Percentiles rank a stretch among this genome's conserved stretches.
phyloP scores from a whole-genome alignment of 768 basidiomycete genomes.

The Tricholoma hemisulphureum region DNA sequence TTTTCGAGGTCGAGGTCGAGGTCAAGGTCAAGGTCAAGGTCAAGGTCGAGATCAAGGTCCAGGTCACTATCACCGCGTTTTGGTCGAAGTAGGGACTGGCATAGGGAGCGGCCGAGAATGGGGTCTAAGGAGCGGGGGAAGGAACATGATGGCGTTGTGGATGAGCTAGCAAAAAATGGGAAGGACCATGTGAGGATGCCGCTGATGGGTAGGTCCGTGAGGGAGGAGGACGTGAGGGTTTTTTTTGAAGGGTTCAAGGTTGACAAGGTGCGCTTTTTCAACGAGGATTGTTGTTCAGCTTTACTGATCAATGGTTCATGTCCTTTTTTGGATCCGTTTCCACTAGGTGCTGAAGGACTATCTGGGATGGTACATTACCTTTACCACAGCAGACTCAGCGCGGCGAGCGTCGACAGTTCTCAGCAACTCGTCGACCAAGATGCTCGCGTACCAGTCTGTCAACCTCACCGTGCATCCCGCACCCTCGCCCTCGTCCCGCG shows the following conservation, averaged over 20 bases:
- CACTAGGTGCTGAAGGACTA: conserved; percentile 68
- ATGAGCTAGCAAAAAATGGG: conserved; percentile 59
- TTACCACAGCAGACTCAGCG: conserved; percentile 59
- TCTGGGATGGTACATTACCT: conserved; percentile 80
- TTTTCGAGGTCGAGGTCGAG: conserved; percentile 10
- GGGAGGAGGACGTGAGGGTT: conserved; percentile 63
- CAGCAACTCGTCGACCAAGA: conserved; percentile 41
- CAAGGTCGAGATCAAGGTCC: neutral
- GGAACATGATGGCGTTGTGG: conserved; percentile 40
- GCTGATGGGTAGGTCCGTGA: conserved; percentile 44
- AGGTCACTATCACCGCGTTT: neutral
- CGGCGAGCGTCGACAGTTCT: conserved; percentile 68
- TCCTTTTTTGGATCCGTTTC: conserved; percentile 11
- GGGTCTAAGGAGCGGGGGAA: conserved; percentile 32
- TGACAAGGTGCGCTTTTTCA: conserved; percentile 57
- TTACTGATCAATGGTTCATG: neutral
- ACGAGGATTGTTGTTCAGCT: conserved; percentile 2
- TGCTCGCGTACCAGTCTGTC: conserved; percentile 59
- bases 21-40: neutral
- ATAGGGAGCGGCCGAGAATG: conserved; percentile 16
- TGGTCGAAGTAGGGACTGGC: conserved; percentile 2
- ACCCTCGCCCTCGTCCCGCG: conserved; percentile 32
- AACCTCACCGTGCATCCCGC: conserved; percentile 50
- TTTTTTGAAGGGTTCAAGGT: conserved; percentile 73
- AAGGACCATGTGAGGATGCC: conserved; percentile 64